Base-by-base conservation (phyloP, 345 rosid species). In the Eucalyptus paniculata region DNA sequence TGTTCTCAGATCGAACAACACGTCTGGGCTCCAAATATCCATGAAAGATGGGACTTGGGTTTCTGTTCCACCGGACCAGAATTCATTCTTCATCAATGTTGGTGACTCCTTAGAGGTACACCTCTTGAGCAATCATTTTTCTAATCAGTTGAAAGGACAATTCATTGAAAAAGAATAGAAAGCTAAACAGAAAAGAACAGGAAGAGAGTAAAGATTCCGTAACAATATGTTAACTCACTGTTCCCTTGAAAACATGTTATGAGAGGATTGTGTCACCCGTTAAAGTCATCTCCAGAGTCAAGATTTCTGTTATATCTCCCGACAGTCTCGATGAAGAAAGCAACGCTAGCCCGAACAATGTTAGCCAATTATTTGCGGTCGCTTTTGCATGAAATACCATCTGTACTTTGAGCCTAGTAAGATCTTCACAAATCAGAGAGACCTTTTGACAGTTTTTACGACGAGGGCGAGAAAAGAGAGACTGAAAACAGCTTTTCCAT, bases 41-140 rank as follows among this genome's bases (percentile, higher is more conserved):
- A 89, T 95, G 34, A 72, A 86, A 60, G 96, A 95, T 18, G 98
- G 96, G 28, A 92, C 89, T 4, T 97, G 99, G 99, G 91, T 96
- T 86, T 93, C 99, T 18, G 97, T 97, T 15, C 94, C 99, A 23
- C 94, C 99, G 16, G 98, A 96, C 89, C 96, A 93, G 56, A 62
- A 91, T 14, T 95, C 98, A 37, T 96, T 97, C 92, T 97, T 95
- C 92, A 92, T 97, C 91, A 97, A 95, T 90, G 99, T 96, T 54
- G 97, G 98, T 8, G 99, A 97, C 92, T 92, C 96, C 45, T 93
- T 97, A 37, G 97, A 97, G 98, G 99, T 97, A 89, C 45, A 60
- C 30, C 49, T 40, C 85, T 12, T 1, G 30, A 77, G 24, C 42
- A 40, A 21, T 21, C 85, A 77, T 77, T 40, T n/a, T 12, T 77